Evolutionary conservation across 2,329 filamentous ascomycete genomes (phyloP), one percentile per base, ranked within the genome.

Genomic region (Coniochaeta sp.): DNA sequence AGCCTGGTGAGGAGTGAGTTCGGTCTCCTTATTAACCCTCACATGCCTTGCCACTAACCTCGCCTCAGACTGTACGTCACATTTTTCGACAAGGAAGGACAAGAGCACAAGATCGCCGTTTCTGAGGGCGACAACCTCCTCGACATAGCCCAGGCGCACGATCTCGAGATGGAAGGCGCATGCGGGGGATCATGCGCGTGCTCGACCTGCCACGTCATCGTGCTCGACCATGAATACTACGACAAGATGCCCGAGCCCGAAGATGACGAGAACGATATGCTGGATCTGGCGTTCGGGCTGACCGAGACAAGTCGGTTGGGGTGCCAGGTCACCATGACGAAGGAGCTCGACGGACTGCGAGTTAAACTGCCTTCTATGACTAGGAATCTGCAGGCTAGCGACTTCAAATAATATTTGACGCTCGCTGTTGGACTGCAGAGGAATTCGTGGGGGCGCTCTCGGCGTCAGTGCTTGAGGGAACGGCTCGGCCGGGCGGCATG

Each of bases 121-220:
- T 80, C 85, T 16, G 86, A 89, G 67, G 95, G 95, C 57, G 92
- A 96, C 75, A 99, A 99, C 74, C 80, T 99, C 59, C 82, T 99
- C 59, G 93, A 98, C 70, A 93, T 99, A 70, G 95, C 93, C 24
- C 93, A 97, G 73, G 91, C 89, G 54, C 85, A 98, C 74, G 93
- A 98, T 70, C 79, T 99, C 47, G 95, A 99, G 74, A 98, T 99
- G 93, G 95, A 99, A 80, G 93, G 95, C 63, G 95, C 95, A 14
- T 99, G 95, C 71, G 95, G 95, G 66, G 95, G 92, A 24, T 95
- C 90, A 36, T 96, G 92, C 75, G 92, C 92, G 59, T 96, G 92
- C 77, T 95, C 90, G 60, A 96, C 92, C 6, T 96, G 92, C 77
- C 92, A 96, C 76, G 88, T 96, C 60, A 92, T 96, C 63, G 89